A percentile compares a stretch with the other conserved stretches of the same genome.
These are phyloP conservation scores for Ambrosia trifida DNA, from an alignment of 129 eudicot species.

Conservation along the genomic window DNA sequence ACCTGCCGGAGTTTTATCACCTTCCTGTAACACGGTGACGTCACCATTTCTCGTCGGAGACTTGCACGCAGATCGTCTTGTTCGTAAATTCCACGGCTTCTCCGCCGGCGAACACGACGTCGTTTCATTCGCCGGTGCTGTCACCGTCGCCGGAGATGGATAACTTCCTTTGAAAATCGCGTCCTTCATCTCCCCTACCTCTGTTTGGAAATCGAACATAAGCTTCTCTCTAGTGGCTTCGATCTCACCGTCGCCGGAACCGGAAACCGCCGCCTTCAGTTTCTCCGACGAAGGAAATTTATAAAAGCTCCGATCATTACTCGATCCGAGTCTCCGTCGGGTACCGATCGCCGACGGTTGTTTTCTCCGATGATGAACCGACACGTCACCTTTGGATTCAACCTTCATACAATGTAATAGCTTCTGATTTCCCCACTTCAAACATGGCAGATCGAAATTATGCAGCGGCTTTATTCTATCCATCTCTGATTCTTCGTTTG, in stretches of 20 bases:
- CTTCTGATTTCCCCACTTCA: conserved; percentile 76
- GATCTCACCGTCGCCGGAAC: conserved; percentile 50
- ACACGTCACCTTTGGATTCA: conserved; percentile 38
- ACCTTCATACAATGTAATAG: conserved; percentile 62
- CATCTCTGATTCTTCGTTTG: too few relatives aligned
- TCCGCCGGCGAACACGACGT: conserved; percentile 31
- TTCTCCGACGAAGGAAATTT: conserved; percentile 34
- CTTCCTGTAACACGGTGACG: conserved; percentile 39
- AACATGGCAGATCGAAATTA: conserved; percentile 58
- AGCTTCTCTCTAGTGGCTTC: conserved; percentile 73
- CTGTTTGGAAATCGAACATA: conserved; percentile 64
- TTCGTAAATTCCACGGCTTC: conserved; percentile 83
- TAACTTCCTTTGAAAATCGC: conserved; percentile 53
- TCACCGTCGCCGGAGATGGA: conserved; percentile 32
- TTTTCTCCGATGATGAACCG: conserved; percentile 30
- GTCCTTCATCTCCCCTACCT: conserved; percentile 66
- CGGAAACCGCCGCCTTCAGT: conserved; percentile 22
- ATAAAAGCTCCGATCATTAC: conserved; percentile 30
- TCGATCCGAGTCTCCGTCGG: conserved; percentile 30
- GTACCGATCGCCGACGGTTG: neutral
- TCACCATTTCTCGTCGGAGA: conserved; percentile 41
- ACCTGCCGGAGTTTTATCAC: conserved; percentile 39
- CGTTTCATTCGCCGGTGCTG: conserved; percentile 14
- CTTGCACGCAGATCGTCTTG: conserved; percentile 63
- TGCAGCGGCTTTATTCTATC: conserved; percentile 63